A percentile compares a stretch with the other conserved stretches of the same genome.
Evolutionary conservation across 352 stramenopile species (phyloP).

Genomic region (Phytophthora podocarpi): DNA sequence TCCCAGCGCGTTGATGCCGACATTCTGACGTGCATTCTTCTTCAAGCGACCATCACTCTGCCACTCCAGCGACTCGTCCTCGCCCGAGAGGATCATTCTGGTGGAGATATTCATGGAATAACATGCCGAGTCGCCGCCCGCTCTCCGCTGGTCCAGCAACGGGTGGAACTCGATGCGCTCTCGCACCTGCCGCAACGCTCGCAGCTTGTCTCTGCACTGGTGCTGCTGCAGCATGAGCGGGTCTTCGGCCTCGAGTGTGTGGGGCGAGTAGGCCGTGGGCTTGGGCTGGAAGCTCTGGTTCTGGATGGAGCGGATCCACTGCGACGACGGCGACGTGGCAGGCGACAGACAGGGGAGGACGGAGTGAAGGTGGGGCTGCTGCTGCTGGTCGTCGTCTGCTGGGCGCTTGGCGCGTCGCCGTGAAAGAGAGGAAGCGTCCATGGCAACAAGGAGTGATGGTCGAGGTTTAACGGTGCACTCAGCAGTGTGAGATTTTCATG

Average conservation of each 20-base stretch:
- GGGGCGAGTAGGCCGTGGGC: conserved; percentile 72
- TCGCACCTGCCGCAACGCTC: conserved; percentile 56
- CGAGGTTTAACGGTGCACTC: not conserved
- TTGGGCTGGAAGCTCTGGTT: conserved; percentile 67
- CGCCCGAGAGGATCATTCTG: conserved; percentile 56
- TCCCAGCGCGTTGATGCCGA: conserved; percentile 56
- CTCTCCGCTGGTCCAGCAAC: conserved; percentile 5
- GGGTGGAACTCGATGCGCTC: conserved; percentile 50
- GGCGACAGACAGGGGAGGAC: not conserved
- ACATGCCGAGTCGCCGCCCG: not conserved
- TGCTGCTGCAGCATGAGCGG: conserved; percentile 60
- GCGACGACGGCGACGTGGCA: conserved; percentile 22
- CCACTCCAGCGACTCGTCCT: conserved; percentile 25
- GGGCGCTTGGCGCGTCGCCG: conserved; percentile 20
- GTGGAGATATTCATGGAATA: conserved; percentile 62
- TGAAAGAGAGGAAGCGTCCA: not conserved
- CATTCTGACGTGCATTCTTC: conserved; percentile 9
- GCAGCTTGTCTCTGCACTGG: conserved; percentile 66
- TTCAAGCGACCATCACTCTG: conserved; percentile 5
- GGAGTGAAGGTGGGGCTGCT: not conserved
- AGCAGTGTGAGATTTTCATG: conserved; percentile 11
- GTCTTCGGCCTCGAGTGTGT: conserved; percentile 52
- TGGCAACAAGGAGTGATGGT: conserved; percentile 12
- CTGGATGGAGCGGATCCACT: conserved; percentile 55
- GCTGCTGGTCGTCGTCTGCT: not conserved